Conservation (phyloP, 108 stramenopile species). For the Pseudonitzschia multiseries region DNA sequence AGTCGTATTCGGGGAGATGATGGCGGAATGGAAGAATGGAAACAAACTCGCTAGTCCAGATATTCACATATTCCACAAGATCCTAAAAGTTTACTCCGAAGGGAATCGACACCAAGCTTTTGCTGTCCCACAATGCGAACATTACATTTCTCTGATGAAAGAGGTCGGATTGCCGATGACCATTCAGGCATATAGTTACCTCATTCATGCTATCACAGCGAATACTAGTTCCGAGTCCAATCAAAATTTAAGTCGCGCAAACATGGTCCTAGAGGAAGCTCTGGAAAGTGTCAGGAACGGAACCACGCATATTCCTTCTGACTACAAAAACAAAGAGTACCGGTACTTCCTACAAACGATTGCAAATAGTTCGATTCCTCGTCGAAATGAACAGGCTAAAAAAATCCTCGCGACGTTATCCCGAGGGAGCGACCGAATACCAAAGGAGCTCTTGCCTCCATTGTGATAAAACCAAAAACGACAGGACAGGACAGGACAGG, state of each 20-base stretch:
- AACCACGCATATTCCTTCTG: conserved; percentile 1
- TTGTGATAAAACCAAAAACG: background rate
- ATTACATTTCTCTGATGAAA: conserved; percentile 20
- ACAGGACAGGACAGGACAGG: too few species aligned
- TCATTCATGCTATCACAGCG: conserved; percentile 12
- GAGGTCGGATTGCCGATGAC: conserved; percentile 14
- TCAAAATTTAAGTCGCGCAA: background rate
- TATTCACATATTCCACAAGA: conserved; percentile 25
- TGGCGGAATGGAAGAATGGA: conserved; percentile 22
- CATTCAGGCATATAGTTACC: conserved; percentile 12
- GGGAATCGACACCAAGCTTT: background rate
- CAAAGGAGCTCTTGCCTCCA: conserved; percentile 14
- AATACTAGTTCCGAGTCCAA: background rate
- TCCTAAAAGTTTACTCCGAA: conserved; percentile 23
- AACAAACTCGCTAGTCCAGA: conserved; percentile 28
- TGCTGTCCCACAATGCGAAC: conserved; percentile 29
- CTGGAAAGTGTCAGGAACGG: conserved; percentile 13
- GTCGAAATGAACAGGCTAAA: conserved; percentile 26
- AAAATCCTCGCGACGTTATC: conserved; percentile 17
- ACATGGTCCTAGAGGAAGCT: conserved; percentile 10
- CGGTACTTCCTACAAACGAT: conserved; percentile 25
- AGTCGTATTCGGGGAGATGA: conserved; percentile 27
- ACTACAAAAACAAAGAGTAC: conserved; percentile 10
- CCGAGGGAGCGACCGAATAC: conserved; percentile 3
- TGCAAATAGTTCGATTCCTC: conserved; percentile 19